phyloP scores from a whole-genome alignment of 2,329 filamentous ascomycete species.

The Fusarium brevicatenulatum region DNA sequence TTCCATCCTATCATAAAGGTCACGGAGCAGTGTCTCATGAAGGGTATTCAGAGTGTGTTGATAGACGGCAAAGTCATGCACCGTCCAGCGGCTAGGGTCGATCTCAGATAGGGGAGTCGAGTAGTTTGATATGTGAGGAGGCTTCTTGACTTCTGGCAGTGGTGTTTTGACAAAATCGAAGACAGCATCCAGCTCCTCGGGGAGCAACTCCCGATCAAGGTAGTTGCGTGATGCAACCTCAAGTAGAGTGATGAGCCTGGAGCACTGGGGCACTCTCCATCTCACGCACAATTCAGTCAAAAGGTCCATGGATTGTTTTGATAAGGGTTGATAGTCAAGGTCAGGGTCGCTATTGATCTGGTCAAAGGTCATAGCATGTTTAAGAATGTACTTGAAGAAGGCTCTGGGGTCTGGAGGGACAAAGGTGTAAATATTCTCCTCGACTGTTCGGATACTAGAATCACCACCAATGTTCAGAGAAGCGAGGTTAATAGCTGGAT shows the following conservation, averaged over 20 bases:
- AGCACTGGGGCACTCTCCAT: constrained; percentile 89
- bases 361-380: constrained; percentile 77
- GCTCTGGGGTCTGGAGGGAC: constrained; percentile 85
- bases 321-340: constrained; percentile 66
- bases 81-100: constrained; percentile 71
- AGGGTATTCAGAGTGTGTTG: constrained; percentile 78
- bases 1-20: constrained; percentile 88
- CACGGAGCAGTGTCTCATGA: constrained; percentile 84
- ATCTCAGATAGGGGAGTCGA: constrained; percentile 63
- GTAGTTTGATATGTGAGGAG: constrained; percentile 65
- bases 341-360: constrained; percentile 65
- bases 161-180: constrained; percentile 85
- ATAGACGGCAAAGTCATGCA: constrained; percentile 75
- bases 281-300: constrained; percentile 85
- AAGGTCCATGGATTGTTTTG: constrained; percentile 82
- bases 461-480: constrained; percentile 71
- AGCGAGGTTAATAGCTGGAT: constrained; percentile 75
- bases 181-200: constrained; percentile 83
- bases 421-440: constrained; percentile 82
- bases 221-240: constrained; percentile 90
- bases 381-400: constrained; percentile 84
- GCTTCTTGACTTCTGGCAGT: constrained; percentile 71
- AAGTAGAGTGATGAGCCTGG: constrained; percentile 81
- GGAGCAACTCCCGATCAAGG: constrained; percentile 80
- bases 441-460: constrained; percentile 62